Evolutionary conservation across 2,329 filamentous ascomycete species (phyloP).

Genomic region (Colletotrichum sp.): DNA sequence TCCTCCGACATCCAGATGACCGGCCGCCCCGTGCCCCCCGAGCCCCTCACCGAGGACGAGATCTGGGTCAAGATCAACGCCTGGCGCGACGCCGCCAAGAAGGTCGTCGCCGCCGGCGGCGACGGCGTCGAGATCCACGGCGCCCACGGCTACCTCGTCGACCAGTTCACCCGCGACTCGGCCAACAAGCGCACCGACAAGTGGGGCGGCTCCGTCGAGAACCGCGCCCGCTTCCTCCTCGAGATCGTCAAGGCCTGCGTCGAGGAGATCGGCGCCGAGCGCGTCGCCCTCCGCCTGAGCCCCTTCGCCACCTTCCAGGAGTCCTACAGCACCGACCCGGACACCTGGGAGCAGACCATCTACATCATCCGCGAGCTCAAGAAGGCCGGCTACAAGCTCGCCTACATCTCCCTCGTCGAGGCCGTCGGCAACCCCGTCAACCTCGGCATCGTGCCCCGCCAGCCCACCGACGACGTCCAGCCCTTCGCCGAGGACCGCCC

Average conservation of each 20-base stretch:
- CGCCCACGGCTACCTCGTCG: slow-evolving; percentile 59
- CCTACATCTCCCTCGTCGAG: slow-evolving; percentile 43
- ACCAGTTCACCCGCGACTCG: slow-evolving; percentile 54
- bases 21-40: slow-evolving; percentile 19
- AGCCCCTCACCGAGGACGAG: slow-evolving; percentile 47
- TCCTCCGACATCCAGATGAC: slow-evolving; percentile 27
- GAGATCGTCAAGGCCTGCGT: slow-evolving; percentile 50
- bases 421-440: slow-evolving; percentile 28
- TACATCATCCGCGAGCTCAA: slow-evolving; percentile 31
- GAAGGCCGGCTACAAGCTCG: slow-evolving; percentile 28
- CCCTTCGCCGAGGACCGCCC: slow-evolving; percentile 14
- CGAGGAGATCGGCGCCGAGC: slow-evolving; percentile 35
- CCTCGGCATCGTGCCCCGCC: slow-evolving; percentile 16
- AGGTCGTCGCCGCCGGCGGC: slow-evolving; percentile 48
- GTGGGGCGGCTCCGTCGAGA: slow-evolving; percentile 58
- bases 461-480: slow-evolving; percentile 21
- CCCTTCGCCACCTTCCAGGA: slow-evolving; percentile 31
- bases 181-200: slow-evolving; percentile 44
- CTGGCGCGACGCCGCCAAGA: slow-evolving; percentile 52
- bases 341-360: slow-evolving; percentile 32
- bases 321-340: slow-evolving; percentile 22
- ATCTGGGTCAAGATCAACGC: slow-evolving; percentile 64
- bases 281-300: slow-evolving; percentile 41
- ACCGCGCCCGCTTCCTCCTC: slow-evolving; percentile 56
- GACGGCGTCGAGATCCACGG: slow-evolving; percentile 61